phyloP scores from a whole-genome alignment of 2,329 filamentous ascomycete genomes.

The Beauveria asiatica region DNA sequence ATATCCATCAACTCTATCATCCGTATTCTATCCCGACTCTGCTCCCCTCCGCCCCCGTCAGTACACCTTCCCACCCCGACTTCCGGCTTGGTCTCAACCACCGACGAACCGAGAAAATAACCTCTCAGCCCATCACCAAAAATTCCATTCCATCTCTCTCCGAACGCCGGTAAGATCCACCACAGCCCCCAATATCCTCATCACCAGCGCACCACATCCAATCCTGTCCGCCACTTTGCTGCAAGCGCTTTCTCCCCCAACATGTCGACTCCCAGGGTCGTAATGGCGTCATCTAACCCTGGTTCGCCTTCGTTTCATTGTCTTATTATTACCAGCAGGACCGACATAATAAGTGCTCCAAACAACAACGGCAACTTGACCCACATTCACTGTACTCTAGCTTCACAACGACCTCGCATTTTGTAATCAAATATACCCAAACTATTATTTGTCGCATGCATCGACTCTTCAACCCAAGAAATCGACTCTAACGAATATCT shows the following conservation, averaged over 20 bases:
- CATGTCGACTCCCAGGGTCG: not conserved
- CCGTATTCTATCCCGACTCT: too few relatives aligned
- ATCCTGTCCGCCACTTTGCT: not conserved
- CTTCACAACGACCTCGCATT: not conserved
- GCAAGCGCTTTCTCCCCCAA: not conserved
- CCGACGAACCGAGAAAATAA: slow-evolving; percentile 9
- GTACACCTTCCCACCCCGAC: not conserved
- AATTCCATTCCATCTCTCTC: not conserved
- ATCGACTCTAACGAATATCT: not conserved
- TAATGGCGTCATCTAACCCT: slow-evolving; percentile 12
- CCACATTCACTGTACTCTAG: not conserved
- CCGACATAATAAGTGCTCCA: too few relatives aligned
- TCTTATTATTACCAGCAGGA: too few relatives aligned
- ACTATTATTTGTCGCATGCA: slow-evolving; percentile 1
- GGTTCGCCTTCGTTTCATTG: not conserved
- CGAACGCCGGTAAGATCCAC: slow-evolving; percentile 1
- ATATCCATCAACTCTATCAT: too few relatives aligned
- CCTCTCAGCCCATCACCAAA: not conserved
- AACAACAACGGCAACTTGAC: too few relatives aligned
- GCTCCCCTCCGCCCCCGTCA: not conserved
- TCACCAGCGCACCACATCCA: not conserved
- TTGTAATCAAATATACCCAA: not conserved
- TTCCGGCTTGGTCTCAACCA: slow-evolving; percentile 4
- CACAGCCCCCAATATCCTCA: not conserved
- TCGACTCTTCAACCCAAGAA: not conserved